Evolutionary conservation across 345 rosid genomes (phyloP).

Genomic region (Gossypium longicalyx): DNA sequence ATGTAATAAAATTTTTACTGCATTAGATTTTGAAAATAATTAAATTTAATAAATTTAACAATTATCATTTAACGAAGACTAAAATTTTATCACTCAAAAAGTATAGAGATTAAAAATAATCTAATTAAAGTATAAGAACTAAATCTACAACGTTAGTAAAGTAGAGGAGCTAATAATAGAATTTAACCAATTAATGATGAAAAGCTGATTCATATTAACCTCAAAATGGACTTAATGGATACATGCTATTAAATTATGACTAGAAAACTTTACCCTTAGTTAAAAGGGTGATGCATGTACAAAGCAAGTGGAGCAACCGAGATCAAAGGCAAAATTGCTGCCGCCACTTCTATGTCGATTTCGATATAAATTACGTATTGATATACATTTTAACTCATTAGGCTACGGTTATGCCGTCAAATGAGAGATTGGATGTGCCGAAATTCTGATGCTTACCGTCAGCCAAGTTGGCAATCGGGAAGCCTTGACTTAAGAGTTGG

Average conservation of each 20-base stretch:
- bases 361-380: not conserved
- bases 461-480: constrained; percentile 55
- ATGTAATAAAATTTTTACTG: too few species aligned
- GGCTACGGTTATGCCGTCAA: constrained; percentile 32
- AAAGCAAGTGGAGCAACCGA: constrained; percentile 37
- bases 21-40: too few species aligned
- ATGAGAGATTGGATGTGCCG: constrained; percentile 41
- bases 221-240: not conserved
- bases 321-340: constrained; percentile 45
- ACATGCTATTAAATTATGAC: not conserved
- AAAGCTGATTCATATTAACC: not conserved
- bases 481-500: constrained; percentile 67
- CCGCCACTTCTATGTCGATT: constrained; percentile 26
- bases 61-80: too few species aligned
- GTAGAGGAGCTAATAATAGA: too few species aligned
- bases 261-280: not conserved
- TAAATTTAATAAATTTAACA: too few species aligned
- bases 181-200: not conserved
- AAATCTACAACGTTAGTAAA: too few species aligned
- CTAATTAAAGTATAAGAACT: too few species aligned
- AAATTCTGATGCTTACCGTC: constrained; percentile 96
- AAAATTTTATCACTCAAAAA: too few species aligned
- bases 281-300: not conserved
- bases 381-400: constrained; percentile 8
- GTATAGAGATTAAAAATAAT: too few species aligned